These are phyloP conservation scores for Sugiyamaella xylanicola DNA, from an alignment of 1,139 yeast genomes.

Conservation along the genomic window DNA sequence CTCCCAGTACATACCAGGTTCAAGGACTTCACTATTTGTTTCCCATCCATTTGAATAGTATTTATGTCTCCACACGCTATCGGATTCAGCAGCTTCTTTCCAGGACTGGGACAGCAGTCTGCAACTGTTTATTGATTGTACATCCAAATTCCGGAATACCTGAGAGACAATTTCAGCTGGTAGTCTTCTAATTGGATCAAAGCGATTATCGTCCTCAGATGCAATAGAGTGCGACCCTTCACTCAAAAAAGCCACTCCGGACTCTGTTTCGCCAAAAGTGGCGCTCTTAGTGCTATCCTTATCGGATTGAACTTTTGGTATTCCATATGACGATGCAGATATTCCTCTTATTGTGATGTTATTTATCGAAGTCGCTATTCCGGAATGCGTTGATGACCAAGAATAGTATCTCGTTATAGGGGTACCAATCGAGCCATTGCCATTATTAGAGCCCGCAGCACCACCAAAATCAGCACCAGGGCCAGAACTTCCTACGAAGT, in stretches of 20 bases:
- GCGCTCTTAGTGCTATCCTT: conserved; percentile 9
- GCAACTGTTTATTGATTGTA: conserved; percentile 30
- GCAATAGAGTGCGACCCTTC: conserved; percentile 17
- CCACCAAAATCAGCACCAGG: not conserved
- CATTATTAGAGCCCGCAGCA: not conserved
- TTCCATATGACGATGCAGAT: not conserved
- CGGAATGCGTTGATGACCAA: conserved; percentile 29
- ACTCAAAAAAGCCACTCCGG: conserved; percentile 32
- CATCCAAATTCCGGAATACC: conserved; percentile 32
- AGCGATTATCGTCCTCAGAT: conserved; percentile 28
- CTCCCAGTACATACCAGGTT: conserved; percentile 33
- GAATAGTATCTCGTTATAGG: conserved; percentile 21
- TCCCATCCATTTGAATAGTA: conserved; percentile 31
- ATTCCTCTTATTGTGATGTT: not conserved
- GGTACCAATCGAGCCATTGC: not conserved
- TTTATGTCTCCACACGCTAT: conserved; percentile 37
- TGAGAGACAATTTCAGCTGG: conserved; percentile 37
- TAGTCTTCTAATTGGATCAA: conserved; percentile 21
- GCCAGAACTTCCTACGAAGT: not conserved
- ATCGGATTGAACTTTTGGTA: conserved; percentile 7
- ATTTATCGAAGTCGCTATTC: not conserved
- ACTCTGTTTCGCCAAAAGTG: conserved; percentile 30
- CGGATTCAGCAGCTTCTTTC: conserved; percentile 30
- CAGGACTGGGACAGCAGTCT: conserved; percentile 34
- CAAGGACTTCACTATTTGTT: conserved; percentile 24